Evolutionary conservation across 2,329 filamentous ascomycete species (phyloP).

Genomic region (Dothistroma pini): DNA sequence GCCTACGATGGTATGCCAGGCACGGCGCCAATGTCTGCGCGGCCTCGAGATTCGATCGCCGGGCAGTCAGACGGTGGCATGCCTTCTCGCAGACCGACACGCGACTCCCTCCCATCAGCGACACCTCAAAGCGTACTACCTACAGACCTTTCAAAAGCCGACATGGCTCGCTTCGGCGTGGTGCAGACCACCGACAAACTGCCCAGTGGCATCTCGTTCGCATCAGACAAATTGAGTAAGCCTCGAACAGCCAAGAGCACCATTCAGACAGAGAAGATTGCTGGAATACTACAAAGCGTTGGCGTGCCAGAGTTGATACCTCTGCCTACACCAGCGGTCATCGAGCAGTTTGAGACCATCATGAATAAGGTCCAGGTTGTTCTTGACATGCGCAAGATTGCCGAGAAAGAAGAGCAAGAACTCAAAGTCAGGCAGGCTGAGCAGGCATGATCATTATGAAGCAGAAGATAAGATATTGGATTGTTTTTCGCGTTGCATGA

Average conservation of each 20-base stretch:
- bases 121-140: slow-evolving; percentile 38
- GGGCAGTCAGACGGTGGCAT: slow-evolving; percentile 26
- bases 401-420: slow-evolving; percentile 73
- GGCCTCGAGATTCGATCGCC: slow-evolving; percentile 45
- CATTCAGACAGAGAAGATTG: slow-evolving; percentile 71
- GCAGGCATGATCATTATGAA: slow-evolving; percentile 9
- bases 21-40: slow-evolving; percentile 25
- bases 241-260: slow-evolving; percentile 73
- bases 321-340: slow-evolving; percentile 71
- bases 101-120: slow-evolving; percentile 41
- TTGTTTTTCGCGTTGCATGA: background rate
- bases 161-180: slow-evolving; percentile 79
- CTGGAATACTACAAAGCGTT: slow-evolving; percentile 66
- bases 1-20: slow-evolving; percentile 23
- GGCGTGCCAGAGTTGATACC: slow-evolving; percentile 66
- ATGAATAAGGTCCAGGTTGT: slow-evolving; percentile 64
- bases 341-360: slow-evolving; percentile 67
- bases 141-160: slow-evolving; percentile 64
- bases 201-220: slow-evolving; percentile 82
- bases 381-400: slow-evolving; percentile 68
- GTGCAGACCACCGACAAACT: slow-evolving; percentile 70
- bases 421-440: slow-evolving; percentile 53
- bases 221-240: slow-evolving; percentile 76
- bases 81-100: slow-evolving; percentile 27
- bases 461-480: background rate